These are phyloP conservation scores for Chaetomium fimeti DNA, from an alignment of 495 filamentous ascomycete species.

Conservation along the genomic window DNA sequence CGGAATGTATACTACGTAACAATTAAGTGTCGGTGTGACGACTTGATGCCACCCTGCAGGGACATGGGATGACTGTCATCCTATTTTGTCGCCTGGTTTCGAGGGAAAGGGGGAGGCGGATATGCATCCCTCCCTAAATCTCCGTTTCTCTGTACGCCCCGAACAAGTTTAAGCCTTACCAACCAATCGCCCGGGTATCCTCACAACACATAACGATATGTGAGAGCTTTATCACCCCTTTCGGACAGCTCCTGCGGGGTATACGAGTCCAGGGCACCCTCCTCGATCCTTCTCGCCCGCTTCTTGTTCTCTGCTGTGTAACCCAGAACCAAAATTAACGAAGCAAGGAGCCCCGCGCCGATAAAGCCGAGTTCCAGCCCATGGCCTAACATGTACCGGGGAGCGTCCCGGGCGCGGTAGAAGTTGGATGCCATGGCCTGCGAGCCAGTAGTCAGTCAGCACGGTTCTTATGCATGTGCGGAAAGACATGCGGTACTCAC, in stretches of 20 bases:
- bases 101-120: background rate
- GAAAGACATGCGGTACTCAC: constrained; percentile 26
- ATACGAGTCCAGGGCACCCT: constrained; percentile 48
- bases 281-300: constrained; percentile 47
- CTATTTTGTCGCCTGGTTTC: too few species aligned
- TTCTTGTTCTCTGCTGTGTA: constrained; percentile 62
- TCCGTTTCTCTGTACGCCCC: background rate
- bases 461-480: background rate
- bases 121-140: background rate
- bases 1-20: background rate
- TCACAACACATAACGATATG: constrained; percentile 60
- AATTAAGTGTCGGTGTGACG: background rate
- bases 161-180: background rate
- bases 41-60: background rate
- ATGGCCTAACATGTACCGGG: constrained; percentile 67
- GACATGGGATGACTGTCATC: background rate
- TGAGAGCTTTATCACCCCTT: constrained; percentile 61
- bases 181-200: background rate
- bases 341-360: constrained; percentile 58
- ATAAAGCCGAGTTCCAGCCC: constrained; percentile 67
- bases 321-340: constrained; percentile 52
- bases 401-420: constrained; percentile 63
- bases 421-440: constrained; percentile 72
- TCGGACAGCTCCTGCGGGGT: constrained; percentile 55
- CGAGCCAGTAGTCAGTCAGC: constrained; percentile 39